These are phyloP conservation scores for Vaccinium darrowii DNA, from an alignment of 148 eudicot genomes.

Conservation along the genomic window DNA sequence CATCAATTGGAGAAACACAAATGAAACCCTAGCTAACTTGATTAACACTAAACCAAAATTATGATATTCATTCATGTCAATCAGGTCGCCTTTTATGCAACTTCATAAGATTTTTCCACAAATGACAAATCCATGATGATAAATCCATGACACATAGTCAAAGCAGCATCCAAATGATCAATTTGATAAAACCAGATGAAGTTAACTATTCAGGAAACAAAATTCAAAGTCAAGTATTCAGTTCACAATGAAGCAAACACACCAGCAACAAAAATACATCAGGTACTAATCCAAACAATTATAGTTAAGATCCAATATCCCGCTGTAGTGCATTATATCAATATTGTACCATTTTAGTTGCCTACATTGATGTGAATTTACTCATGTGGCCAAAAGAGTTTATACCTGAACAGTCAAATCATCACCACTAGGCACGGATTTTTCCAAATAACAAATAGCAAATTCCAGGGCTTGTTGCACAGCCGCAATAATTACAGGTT, in stretches of 20 bases:
- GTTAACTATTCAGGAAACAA: background rate
- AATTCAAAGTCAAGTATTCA: background rate
- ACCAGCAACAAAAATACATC: background rate
- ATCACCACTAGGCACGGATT: conserved; percentile 41
- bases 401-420: conserved; percentile 75
- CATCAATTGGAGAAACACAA: background rate
- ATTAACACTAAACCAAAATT: background rate
- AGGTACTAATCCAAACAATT: background rate
- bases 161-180: background rate
- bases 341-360: background rate
- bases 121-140: too few relatives aligned
- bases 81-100: background rate
- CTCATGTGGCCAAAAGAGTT: conserved; percentile 4
- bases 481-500: conserved; percentile 64
- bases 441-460: conserved; percentile 79
- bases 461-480: conserved; percentile 73
- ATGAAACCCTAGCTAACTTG: background rate
- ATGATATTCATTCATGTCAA: background rate
- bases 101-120: background rate
- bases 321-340: background rate
- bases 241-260: background rate
- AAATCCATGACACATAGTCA: background rate
- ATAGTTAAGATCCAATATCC: background rate
- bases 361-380: background rate
- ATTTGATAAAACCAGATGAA: background rate